phyloP scores from a whole-genome alignment of 148 eudicot genomes.

The Rhododendron ferrugineum region DNA sequence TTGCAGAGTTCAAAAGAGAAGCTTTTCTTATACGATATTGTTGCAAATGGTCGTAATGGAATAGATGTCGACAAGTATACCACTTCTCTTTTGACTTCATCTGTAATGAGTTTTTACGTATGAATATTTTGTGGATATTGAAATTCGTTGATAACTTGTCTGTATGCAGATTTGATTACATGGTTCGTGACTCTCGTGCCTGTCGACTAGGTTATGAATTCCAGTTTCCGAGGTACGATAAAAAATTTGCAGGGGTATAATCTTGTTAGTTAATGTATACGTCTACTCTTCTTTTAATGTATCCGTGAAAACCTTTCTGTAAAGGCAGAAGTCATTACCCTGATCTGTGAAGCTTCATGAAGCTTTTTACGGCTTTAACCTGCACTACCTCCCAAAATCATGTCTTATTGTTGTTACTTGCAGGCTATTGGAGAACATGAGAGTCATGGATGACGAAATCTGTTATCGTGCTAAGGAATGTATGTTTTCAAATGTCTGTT shows the following conservation, averaged over 20 bases:
- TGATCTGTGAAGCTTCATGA: not conserved
- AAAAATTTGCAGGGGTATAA: not conserved
- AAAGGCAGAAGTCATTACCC: not conserved
- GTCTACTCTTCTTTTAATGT: not conserved
- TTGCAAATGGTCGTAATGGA: constrained; percentile 69
- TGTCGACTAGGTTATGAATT: constrained; percentile 65
- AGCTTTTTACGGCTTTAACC: not conserved
- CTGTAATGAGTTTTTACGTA: not conserved
- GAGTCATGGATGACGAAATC: constrained; percentile 62
- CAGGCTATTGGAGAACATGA: constrained; percentile 66
- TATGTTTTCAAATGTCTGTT: constrained; percentile 25
- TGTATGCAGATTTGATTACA: constrained; percentile 56
- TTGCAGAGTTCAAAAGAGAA: constrained; percentile 47
- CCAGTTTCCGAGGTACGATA: constrained; percentile 45
- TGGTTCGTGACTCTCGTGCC: constrained; percentile 67
- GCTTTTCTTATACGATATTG: constrained; percentile 61
- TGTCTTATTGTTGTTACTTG: constrained; percentile 8
- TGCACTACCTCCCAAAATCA: not conserved
- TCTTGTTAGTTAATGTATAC: not conserved
- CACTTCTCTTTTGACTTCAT: constrained; percentile 7
- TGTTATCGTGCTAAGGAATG: constrained; percentile 70
- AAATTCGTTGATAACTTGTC: not conserved
- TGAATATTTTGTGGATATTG: not conserved
- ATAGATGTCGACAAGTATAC: constrained; percentile 70
- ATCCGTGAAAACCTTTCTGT: not conserved